Evolutionary conservation across 2,329 filamentous ascomycete species (phyloP), one percentile per base, ranked within the genome.

Genomic region (Alternaria arborescens): DNA sequence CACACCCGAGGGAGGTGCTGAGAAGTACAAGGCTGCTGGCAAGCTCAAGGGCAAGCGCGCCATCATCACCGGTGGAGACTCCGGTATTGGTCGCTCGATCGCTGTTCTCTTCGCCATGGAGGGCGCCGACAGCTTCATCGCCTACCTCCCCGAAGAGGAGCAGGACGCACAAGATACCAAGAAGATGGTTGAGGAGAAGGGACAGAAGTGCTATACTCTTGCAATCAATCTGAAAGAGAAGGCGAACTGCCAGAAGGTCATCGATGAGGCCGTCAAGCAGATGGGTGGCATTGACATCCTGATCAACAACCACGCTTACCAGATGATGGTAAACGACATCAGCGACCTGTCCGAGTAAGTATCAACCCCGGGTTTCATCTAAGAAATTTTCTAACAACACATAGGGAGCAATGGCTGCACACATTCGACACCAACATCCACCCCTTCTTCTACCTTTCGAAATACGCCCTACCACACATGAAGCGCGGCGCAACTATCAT

Each of bases 391-490:
- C 67, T 72, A 50, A 77, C 58, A 11, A 5, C 5, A 7, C 11
- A 4, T 32, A 89, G 87, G 72, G 90, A 92, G 5, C 91, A 95
- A 80, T 95, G 91, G 91, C 71, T 89, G 52, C 83, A 88, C 60
- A 94, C 91, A 0, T 94, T 96, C 80, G 84, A 92, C 78, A 91
- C 88, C 48, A 96, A 95, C 80, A 93, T 95, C 71, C 90, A 94
- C 78, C 86, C 90, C 4, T 90, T 88, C 82, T 95, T 93, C 83
- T 94, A 89, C 81, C 83, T 94, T 36, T 85, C 91, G 61, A 95
- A 95, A 77, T 92, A 94, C 73, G 80, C 85, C 12, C 83, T 95
- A 11, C 88, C 88, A 0, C 89, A 94, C 78, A 91, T 95, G 88
- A 86, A 87, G 72, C 77, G 78, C n/a, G 92, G 92, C 36, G 85